Conservation (phyloP, 495 filamentous ascomycete genomes). For the Pyronema domesticum region DNA sequence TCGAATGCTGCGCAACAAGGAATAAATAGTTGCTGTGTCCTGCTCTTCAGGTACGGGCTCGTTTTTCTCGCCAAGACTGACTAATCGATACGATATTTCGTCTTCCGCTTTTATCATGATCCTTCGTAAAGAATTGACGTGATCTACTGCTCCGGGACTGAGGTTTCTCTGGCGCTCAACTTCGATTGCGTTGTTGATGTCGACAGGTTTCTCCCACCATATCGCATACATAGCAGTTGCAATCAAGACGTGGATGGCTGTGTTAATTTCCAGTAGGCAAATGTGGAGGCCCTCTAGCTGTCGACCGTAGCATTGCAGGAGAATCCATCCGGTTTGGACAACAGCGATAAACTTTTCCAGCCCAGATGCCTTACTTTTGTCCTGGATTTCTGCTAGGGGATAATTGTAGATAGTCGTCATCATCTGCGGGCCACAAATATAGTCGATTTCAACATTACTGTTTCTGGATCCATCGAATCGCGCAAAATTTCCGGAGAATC, state of each 20-base stretch:
- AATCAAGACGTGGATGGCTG: constrained; percentile 24
- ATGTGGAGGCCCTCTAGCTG: constrained; percentile 9
- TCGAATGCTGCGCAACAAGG: no score
- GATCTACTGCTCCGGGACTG: background rate
- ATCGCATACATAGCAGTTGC: constrained; percentile 23
- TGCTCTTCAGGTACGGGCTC: no score
- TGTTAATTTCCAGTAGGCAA: constrained; percentile 26
- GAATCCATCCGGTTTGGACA: constrained; percentile 26
- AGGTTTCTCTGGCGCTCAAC: no score
- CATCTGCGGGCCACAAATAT: background rate
- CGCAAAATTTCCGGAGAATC: no score
- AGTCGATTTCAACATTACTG: background rate
- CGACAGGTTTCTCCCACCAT: constrained; percentile 6
- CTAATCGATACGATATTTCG: no score
- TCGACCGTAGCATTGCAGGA: constrained; percentile 24
- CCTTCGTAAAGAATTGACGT: background rate
- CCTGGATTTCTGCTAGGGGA: background rate
- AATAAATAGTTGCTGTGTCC: no score
- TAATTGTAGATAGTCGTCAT: background rate
- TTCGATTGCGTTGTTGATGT: background rate
- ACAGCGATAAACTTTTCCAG: constrained; percentile 22
- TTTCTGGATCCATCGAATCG: background rate
- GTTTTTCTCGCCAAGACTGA: no score
- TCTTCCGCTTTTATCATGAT: background rate
- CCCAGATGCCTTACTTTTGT: constrained; percentile 25